Conservation (phyloP, 2,329 filamentous ascomycete species). For the Penicillium rolfsii region DNA sequence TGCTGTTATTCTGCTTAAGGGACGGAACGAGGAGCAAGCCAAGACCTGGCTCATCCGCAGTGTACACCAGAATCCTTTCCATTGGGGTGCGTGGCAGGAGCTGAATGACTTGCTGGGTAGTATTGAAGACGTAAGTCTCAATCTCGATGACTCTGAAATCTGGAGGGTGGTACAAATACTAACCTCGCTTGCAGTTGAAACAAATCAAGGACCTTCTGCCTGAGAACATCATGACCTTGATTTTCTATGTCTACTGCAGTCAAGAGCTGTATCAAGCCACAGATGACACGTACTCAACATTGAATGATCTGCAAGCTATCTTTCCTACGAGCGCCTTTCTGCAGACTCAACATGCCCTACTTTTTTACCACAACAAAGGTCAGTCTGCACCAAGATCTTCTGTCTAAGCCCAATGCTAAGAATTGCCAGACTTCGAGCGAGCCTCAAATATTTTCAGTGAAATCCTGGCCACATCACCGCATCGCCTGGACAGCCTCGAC, state of each 20-base stretch:
- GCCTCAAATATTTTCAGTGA: constrained; percentile 67
- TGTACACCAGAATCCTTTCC: constrained; percentile 87
- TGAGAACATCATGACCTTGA: constrained; percentile 87
- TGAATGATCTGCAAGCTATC: constrained; percentile 77
- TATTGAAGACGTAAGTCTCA: constrained; percentile 72
- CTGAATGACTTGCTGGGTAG: constrained; percentile 78
- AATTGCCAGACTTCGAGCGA: constrained; percentile 60
- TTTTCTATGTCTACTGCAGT: constrained; percentile 89
- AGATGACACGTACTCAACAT: constrained; percentile 70
- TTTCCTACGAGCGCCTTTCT: constrained; percentile 90
- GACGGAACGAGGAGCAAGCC: constrained; percentile 85
- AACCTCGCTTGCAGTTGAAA: constrained; percentile 61
- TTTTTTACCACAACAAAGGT: constrained; percentile 85
- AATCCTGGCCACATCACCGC: constrained; percentile 66
- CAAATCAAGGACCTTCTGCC: constrained; percentile 73
- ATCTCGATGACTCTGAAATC: no score
- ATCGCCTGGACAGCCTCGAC: constrained; percentile 84
- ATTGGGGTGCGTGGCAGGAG: constrained; percentile 97
- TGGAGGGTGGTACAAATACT: constrained; percentile 12
- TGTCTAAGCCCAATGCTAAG: constrained; percentile 14
- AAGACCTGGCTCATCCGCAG: constrained; percentile 86
- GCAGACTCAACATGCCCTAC: constrained; percentile 82
- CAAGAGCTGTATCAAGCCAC: constrained; percentile 90
- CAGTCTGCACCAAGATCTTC: neutral
- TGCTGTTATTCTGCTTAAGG: constrained; percentile 84